Evolutionary conservation across 257 asterid species (phyloP).

Genomic region (Paraleonurus japonicus): DNA sequence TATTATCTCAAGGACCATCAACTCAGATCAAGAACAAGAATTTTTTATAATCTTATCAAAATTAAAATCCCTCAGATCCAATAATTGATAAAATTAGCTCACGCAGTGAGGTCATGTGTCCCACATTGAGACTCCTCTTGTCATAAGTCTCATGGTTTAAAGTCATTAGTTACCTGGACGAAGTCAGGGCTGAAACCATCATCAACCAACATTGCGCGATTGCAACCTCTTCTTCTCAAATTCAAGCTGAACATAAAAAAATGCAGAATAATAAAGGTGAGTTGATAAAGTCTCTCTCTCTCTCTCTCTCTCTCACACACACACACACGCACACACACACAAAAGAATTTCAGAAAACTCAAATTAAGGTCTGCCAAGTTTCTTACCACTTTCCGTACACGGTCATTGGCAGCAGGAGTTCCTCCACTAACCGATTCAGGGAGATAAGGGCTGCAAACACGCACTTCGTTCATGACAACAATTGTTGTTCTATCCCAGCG

Average conservation of each 20-base stretch:
- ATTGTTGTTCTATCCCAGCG: slow-evolving; percentile 90
- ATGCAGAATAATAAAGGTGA: slow-evolving; percentile 3
- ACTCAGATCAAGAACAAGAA: slow-evolving; percentile 2
- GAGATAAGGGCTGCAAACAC: slow-evolving; percentile 89
- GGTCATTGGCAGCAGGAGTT: slow-evolving; percentile 91
- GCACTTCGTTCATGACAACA: slow-evolving; percentile 96
- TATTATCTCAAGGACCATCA: background rate
- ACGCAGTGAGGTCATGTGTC: background rate
- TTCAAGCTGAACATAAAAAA: slow-evolving; percentile 52
- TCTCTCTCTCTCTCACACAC: background rate
- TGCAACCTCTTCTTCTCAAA: slow-evolving; percentile 63
- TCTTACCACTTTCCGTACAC: slow-evolving; percentile 96
- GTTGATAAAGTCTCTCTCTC: background rate
- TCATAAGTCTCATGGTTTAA: slow-evolving; percentile 6
- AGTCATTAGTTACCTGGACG: background rate
- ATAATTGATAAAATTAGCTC: slow-evolving; percentile 14
- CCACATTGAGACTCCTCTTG: background rate
- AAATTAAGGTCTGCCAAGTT: background rate
- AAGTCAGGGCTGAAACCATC: slow-evolving; percentile 9
- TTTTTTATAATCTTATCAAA: slow-evolving; percentile 14
- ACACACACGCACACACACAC: background rate
- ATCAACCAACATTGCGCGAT: slow-evolving; percentile 35
- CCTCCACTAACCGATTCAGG: slow-evolving; percentile 92
- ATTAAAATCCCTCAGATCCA: slow-evolving; percentile 5
- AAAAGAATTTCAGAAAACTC: background rate